Evolutionary conservation across 169 alveolate species (phyloP).

Genomic region (Hepatocystis sp.): DNA sequence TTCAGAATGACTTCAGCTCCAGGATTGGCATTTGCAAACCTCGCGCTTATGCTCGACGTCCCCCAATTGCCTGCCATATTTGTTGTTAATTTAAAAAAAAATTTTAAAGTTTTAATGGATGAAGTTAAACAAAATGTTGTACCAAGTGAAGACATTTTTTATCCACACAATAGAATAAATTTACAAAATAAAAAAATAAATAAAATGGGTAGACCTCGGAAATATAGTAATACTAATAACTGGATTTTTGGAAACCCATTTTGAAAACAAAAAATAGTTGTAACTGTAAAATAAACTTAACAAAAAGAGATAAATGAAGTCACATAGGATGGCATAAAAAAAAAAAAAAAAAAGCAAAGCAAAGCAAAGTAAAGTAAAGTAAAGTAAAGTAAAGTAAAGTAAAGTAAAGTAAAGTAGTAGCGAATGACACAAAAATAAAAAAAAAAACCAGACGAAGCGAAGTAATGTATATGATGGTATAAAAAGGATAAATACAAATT

Average conservation of each 20-base stretch:
- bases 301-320: too few species aligned
- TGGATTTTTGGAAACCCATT: constrained; percentile 71
- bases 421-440: too few species aligned
- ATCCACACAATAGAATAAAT: constrained; percentile 86
- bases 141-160: constrained; percentile 78
- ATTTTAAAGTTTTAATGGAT: constrained; percentile 64
- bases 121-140: constrained; percentile 34
- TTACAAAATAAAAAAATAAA: constrained; percentile 78
- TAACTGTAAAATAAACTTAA: too few species aligned
- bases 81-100: constrained; percentile 83
- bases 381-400: too few species aligned
- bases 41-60: constrained; percentile 84
- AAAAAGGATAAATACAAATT: too few species aligned
- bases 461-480: too few species aligned
- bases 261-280: background rate
- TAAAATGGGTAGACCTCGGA: constrained; percentile 86
- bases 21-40: constrained; percentile 85
- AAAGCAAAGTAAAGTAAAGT: too few species aligned
- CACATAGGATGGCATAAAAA: too few species aligned
- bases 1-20: constrained; percentile 62
- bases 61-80: constrained; percentile 89
- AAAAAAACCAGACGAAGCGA: too few species aligned
- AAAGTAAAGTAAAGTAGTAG: too few species aligned
- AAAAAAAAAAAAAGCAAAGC: too few species aligned
- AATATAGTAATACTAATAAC: constrained; percentile 69